Percentiles rank a stretch among this genome's conserved stretches.
These are phyloP conservation scores for Carex pumila DNA, from an alignment of 176 grass and related monocot species.

Conservation along the genomic window DNA sequence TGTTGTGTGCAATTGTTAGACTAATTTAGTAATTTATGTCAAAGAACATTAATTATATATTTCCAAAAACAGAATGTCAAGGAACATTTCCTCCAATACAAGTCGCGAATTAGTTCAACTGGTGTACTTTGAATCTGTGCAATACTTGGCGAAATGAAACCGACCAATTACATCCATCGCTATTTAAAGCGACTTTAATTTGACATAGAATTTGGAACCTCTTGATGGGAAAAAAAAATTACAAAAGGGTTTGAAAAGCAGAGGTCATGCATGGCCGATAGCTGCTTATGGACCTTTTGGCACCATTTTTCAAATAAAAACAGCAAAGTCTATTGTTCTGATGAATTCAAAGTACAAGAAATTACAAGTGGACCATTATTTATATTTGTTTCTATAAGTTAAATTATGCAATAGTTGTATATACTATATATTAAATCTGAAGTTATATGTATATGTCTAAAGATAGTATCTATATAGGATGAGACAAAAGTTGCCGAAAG, in stretches of 20 bases:
- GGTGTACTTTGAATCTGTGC: slow-evolving; percentile 5
- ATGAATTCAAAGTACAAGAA: background rate
- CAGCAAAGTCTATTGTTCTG: background rate
- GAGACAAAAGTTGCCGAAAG: slow-evolving; percentile 10
- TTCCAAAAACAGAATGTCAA: background rate
- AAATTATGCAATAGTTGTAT: background rate
- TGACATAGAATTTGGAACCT: background rate
- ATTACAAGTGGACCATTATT: background rate
- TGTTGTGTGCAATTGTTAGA: background rate
- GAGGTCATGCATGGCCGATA: background rate
- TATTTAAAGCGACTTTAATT: slow-evolving; percentile 4
- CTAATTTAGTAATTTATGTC: background rate
- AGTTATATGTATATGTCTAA: background rate
- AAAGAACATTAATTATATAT: background rate
- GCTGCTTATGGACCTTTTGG: background rate
- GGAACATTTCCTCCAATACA: slow-evolving; percentile 6
- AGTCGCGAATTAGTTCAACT: background rate
- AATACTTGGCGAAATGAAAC: slow-evolving; percentile 7
- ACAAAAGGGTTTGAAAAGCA: background rate
- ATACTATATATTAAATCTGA: background rate
- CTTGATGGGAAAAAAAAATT: background rate
- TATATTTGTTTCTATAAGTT: background rate
- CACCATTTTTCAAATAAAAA: background rate
- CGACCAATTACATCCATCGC: background rate
- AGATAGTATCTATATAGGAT: background rate